phyloP scores from a whole-genome alignment of 2,329 filamentous ascomycete genomes.

The Aspergillus novoparasiticus region DNA sequence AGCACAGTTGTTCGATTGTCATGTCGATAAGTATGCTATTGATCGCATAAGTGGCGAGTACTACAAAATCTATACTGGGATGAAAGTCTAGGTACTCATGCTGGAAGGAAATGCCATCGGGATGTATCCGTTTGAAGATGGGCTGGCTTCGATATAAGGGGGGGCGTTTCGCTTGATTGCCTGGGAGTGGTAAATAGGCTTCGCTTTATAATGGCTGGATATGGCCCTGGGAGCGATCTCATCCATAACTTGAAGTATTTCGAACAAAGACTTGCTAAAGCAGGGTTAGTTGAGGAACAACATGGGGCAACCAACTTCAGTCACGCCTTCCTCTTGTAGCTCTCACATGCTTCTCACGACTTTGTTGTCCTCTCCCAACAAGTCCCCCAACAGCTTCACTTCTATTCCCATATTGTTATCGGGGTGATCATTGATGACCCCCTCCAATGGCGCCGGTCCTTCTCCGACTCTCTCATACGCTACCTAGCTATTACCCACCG shows the following conservation, averaged over 20 bases:
- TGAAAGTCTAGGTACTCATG: no score
- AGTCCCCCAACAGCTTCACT: neutral
- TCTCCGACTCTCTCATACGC: slow-evolving; percentile 28
- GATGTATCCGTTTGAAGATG: no score
- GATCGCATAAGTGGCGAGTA: no score
- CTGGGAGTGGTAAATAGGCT: no score
- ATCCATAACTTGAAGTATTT: neutral
- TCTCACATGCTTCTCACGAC: neutral
- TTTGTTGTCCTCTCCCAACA: neutral
- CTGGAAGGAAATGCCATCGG: no score
- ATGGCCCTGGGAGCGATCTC: neutral
- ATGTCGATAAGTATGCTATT: no score
- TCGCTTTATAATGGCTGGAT: neutral
- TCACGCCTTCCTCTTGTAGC: slow-evolving; percentile 6
- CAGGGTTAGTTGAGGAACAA: neutral
- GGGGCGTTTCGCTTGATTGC: neutral
- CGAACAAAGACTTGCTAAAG: neutral
- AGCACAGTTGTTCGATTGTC: no score
- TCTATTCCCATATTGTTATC: slow-evolving; percentile 24
- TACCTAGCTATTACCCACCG: slow-evolving; percentile 27
- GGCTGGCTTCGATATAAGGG: neutral
- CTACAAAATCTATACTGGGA: no score
- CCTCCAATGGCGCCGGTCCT: slow-evolving; percentile 35
- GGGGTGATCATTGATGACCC: slow-evolving; percentile 14
- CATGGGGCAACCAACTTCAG: neutral